These are phyloP conservation scores for Collybia sordida DNA, from an alignment of 768 basidiomycete species.

Conservation along the genomic window DNA sequence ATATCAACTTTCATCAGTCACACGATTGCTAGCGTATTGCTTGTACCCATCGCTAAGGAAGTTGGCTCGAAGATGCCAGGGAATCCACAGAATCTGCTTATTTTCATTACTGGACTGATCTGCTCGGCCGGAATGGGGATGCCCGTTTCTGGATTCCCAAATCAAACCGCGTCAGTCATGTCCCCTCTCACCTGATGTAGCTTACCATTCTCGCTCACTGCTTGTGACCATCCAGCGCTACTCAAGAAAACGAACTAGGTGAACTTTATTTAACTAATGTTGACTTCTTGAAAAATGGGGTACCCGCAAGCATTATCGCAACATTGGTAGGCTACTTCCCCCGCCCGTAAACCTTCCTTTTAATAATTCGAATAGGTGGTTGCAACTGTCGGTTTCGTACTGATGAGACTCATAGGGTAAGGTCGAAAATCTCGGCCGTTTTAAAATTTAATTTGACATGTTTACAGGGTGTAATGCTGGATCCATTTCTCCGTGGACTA, in stretches of 20 bases:
- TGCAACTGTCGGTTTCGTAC: constrained; percentile 77
- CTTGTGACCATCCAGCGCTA: constrained; percentile 51
- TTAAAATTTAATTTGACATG: not conserved
- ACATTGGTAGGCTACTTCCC: constrained; percentile 58
- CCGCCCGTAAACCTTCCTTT: constrained; percentile 4
- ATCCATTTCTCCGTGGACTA: not conserved
- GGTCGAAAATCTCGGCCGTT: constrained; percentile 21
- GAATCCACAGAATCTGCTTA: constrained; percentile 75
- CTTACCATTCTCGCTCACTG: not conserved
- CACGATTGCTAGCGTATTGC: constrained; percentile 92
- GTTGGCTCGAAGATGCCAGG: constrained; percentile 78
- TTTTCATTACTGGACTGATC: constrained; percentile 90
- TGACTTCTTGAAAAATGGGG: constrained; percentile 92
- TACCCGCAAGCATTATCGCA: constrained; percentile 92
- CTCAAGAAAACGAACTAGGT: constrained; percentile 94
- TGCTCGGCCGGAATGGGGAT: constrained; percentile 98
- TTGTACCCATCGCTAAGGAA: constrained; percentile 95
- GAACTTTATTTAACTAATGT: constrained; percentile 80
- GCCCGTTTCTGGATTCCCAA: constrained; percentile 99
- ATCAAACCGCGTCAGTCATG: constrained; percentile 85
- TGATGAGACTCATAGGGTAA: constrained; percentile 74
- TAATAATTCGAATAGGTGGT: constrained; percentile 56
- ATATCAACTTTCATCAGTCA: constrained; percentile 97
- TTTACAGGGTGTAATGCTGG: constrained; percentile 5
- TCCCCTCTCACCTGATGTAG: constrained; percentile 14